phyloP scores from a whole-genome alignment of 352 stramenopile species.

The Poterioochromonas sp. region DNA sequence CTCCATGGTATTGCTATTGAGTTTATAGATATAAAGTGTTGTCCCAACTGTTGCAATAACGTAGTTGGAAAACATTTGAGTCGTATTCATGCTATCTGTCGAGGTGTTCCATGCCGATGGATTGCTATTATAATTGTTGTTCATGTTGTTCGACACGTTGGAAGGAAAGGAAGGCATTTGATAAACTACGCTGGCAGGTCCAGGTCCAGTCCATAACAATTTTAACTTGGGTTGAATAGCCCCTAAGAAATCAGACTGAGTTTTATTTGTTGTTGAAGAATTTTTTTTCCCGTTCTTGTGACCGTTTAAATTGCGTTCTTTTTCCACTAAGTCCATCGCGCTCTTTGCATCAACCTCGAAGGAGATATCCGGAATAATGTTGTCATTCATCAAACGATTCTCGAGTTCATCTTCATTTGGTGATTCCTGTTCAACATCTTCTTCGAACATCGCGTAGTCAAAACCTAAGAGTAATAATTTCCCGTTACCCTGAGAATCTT shows the following conservation, averaged over 20 bases:
- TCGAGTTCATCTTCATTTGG: background rate
- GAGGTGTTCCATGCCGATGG: background rate
- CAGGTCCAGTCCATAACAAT: slow-evolving; percentile 5
- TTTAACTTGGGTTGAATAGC: slow-evolving; percentile 22
- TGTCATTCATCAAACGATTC: no score
- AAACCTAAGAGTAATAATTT: slow-evolving; percentile 6
- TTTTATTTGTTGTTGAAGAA: background rate
- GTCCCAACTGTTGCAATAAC: background rate
- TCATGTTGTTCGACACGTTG: no score
- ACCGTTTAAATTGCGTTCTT: background rate
- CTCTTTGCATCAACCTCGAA: background rate
- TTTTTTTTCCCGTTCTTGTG: background rate
- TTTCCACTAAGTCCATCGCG: background rate
- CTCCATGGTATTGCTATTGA: slow-evolving; percentile 12
- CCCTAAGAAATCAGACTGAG: background rate
- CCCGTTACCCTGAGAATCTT: slow-evolving; percentile 18
- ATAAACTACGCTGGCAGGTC: background rate
- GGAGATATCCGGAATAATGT: background rate
- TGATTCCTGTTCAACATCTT: background rate
- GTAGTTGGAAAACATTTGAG: background rate
- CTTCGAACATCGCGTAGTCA: slow-evolving; percentile 22
- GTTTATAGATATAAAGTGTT: slow-evolving; percentile 3
- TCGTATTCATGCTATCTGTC: background rate
- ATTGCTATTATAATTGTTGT: background rate
- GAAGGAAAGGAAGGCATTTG: background rate